Percentiles rank a stretch among this genome's conserved stretches.
phyloP scores from a whole-genome alignment of 768 basidiomycete species.

The Suillus plorans region DNA sequence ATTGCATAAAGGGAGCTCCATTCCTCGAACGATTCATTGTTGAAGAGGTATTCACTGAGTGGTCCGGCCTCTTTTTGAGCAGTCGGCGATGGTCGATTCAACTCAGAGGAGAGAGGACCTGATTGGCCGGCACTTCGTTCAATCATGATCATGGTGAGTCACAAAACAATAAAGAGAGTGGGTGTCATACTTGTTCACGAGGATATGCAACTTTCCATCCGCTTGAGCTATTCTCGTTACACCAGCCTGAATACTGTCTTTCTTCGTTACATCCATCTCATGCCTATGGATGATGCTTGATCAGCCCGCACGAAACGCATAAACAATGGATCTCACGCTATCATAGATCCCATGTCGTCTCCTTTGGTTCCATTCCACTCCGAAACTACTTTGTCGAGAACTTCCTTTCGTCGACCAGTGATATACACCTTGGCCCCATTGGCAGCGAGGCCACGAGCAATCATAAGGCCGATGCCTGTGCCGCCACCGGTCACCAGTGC shows the following conservation, averaged over 20 bases:
- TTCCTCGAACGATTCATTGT: slow-evolving; percentile 58
- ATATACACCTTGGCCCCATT: slow-evolving; percentile 84
- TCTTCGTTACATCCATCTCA: slow-evolving; percentile 70
- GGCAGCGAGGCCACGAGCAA: slow-evolving; percentile 68
- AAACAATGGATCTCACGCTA: slow-evolving; percentile 48
- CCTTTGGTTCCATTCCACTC: slow-evolving; percentile 42
- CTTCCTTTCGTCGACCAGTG: slow-evolving; percentile 64
- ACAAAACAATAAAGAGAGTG: not conserved
- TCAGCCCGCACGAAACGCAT: slow-evolving; percentile 2
- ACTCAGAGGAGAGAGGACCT: slow-evolving; percentile 61
- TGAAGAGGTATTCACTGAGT: slow-evolving; percentile 67
- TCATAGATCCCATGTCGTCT: slow-evolving; percentile 45
- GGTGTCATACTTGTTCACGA: slow-evolving; percentile 73
- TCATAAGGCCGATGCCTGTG: slow-evolving; percentile 63
- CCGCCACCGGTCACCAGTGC: slow-evolving; percentile 49
- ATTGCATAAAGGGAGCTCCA: slow-evolving; percentile 65
- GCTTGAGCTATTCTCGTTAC: slow-evolving; percentile 37
- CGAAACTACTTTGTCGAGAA: slow-evolving; percentile 55
- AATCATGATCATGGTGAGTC: not conserved
- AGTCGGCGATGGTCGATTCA: slow-evolving; percentile 53
- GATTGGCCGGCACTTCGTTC: slow-evolving; percentile 66
- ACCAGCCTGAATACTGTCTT: slow-evolving; percentile 58
- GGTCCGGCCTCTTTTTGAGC: slow-evolving; percentile 64
- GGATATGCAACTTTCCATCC: slow-evolving; percentile 73
- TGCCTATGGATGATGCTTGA: slow-evolving; percentile 38